phyloP scores from a whole-genome alignment of 1,284 basidiomycete species.

The Uromyces viciae-fabae region DNA sequence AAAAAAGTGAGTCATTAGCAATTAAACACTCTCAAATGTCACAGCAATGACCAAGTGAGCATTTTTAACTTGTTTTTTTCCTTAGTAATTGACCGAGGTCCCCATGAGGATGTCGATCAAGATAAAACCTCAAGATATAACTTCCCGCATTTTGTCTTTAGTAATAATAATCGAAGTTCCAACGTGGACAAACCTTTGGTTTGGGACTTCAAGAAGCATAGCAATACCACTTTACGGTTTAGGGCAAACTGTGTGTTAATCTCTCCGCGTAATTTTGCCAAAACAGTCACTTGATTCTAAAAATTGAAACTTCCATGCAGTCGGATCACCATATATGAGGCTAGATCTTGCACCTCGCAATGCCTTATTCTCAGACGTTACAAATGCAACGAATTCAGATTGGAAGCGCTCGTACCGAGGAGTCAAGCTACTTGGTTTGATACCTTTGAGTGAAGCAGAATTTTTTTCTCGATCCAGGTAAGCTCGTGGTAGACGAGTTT shows the following conservation, averaged over 20 bases:
- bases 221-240: constrained; percentile 8
- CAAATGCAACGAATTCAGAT: not conserved
- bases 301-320: not conserved
- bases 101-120: not conserved
- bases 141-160: constrained; percentile 32
- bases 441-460: constrained; percentile 12
- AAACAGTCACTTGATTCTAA: too few relatives aligned
- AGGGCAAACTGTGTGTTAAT: constrained; percentile 21
- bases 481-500: too few relatives aligned
- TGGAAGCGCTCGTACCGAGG: constrained; percentile 18
- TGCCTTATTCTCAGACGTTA: not conserved
- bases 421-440: constrained; percentile 14
- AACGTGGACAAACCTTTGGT: not conserved
- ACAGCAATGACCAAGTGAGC: not conserved
- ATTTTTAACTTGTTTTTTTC: not conserved
- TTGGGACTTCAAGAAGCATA: constrained; percentile 15
- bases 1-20: not conserved
- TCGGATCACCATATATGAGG: constrained; percentile 23
- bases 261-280: too few relatives aligned
- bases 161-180: constrained; percentile 30
- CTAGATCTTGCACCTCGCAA: constrained; percentile 14
- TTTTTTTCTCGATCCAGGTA: constrained; percentile 22
- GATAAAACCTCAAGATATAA: not conserved
- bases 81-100: constrained; percentile 1
- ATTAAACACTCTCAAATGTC: not conserved